Percentiles rank a stretch among this genome's conserved stretches.
Conservation (phyloP, 2,329 filamentous ascomycete species). For the Aspergillus neoniger region DNA sequence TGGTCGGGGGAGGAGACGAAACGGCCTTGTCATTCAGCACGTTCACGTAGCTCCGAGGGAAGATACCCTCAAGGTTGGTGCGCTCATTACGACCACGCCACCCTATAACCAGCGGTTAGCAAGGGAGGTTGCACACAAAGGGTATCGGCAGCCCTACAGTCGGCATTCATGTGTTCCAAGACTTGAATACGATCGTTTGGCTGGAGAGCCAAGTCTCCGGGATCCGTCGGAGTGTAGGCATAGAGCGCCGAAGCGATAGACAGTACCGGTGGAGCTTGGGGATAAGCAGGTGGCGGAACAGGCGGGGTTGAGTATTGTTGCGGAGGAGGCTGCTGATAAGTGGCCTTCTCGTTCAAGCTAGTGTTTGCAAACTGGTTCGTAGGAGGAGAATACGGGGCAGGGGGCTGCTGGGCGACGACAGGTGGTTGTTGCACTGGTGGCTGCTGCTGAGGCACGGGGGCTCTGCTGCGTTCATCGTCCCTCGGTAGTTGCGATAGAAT, state of each 20-base stretch:
- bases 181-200: constrained; percentile 79
- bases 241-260: constrained; percentile 80
- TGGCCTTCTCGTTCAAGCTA: constrained; percentile 46
- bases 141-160: constrained; percentile 59
- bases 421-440: constrained; percentile 31
- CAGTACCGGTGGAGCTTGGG: constrained; percentile 57
- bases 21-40: constrained; percentile 65
- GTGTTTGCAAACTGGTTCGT: constrained; percentile 41
- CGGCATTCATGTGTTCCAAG: constrained; percentile 89
- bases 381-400: constrained; percentile 40
- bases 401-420: constrained; percentile 32
- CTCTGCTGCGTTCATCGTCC: constrained; percentile 28
- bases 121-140: background rate
- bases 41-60: constrained; percentile 85
- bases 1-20: constrained; percentile 41
- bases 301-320: constrained; percentile 43
- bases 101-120: constrained; percentile 37
- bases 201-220: constrained; percentile 78
- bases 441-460: constrained; percentile 21
- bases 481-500: constrained; percentile 74
- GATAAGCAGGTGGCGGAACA: constrained; percentile 56
- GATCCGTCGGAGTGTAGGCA: constrained; percentile 75
- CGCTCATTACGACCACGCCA: constrained; percentile 86
- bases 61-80: constrained; percentile 85
- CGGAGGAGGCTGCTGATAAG: constrained; percentile 32